A percentile compares a stretch with the other conserved stretches of the same genome.
Conservation (phyloP, 495 filamentous ascomycete species). For the Podospora pseudocomata region DNA sequence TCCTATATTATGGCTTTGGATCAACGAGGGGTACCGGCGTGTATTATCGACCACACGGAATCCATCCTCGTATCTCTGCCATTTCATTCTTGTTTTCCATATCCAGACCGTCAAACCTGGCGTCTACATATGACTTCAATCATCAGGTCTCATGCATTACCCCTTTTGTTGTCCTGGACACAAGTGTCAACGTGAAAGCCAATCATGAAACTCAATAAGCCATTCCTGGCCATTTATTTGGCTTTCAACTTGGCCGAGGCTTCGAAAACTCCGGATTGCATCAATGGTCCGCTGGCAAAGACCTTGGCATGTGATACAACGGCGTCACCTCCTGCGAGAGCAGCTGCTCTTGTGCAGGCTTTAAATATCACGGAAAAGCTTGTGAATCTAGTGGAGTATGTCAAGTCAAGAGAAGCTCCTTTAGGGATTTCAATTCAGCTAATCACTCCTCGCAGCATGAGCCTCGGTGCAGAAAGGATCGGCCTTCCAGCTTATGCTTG, state of each 20-base stretch:
- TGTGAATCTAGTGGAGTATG: constrained; percentile 7
- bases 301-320: neutral
- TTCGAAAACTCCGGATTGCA: constrained; percentile 3
- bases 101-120: too few relatives aligned
- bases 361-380: constrained; percentile 6
- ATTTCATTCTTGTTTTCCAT: too few relatives aligned
- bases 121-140: too few relatives aligned
- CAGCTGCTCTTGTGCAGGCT: neutral
- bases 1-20: neutral
- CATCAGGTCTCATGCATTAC: too few relatives aligned
- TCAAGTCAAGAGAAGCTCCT: neutral
- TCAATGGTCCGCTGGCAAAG: constrained; percentile 2
- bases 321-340: neutral
- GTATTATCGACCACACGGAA: too few relatives aligned
- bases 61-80: neutral
- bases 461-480: constrained; percentile 7
- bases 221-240: neutral
- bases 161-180: too few relatives aligned
- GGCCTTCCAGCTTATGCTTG: constrained; percentile 38
- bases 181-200: too few relatives aligned
- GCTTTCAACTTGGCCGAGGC: too few relatives aligned
- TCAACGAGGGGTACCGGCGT: neutral
- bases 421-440: neutral
- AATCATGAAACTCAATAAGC: neutral
- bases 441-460: neutral